Conservation (phyloP, 331 rosid genomes). For the Stylosanthes scabra region DNA sequence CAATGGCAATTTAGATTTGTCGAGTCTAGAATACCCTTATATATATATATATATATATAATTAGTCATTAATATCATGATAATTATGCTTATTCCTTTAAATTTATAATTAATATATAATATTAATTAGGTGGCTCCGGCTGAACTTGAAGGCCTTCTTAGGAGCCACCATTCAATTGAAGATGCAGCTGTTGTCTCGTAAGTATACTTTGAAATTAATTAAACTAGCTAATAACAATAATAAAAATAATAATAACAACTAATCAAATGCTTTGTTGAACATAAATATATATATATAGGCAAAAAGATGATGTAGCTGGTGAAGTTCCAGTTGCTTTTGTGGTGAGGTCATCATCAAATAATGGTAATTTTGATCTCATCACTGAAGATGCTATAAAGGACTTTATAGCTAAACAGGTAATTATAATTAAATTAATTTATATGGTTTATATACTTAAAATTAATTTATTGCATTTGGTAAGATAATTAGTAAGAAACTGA, state of each 20-base stretch:
- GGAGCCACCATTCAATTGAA: conserved; percentile 58
- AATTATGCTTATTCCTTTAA: no score
- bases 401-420: conserved; percentile 70
- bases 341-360: conserved; percentile 45
- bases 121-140: conserved; percentile 66
- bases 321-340: conserved; percentile 79
- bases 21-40: no score
- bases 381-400: conserved; percentile 61
- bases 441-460: no score
- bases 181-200: conserved; percentile 84
- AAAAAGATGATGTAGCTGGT: conserved; percentile 64
- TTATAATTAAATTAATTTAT: background rate
- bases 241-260: background rate
- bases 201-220: conserved; percentile 21
- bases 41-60: no score
- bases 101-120: no score
- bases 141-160: conserved; percentile 66
- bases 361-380: conserved; percentile 2
- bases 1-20: no score
- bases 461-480: no score
- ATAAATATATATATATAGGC: conserved; percentile 32
- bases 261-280: background rate
- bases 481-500: no score
- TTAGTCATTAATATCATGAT: no score
- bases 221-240: no score